phyloP scores from a whole-genome alignment of 768 basidiomycete genomes.

The Leccinum sublutescens region DNA sequence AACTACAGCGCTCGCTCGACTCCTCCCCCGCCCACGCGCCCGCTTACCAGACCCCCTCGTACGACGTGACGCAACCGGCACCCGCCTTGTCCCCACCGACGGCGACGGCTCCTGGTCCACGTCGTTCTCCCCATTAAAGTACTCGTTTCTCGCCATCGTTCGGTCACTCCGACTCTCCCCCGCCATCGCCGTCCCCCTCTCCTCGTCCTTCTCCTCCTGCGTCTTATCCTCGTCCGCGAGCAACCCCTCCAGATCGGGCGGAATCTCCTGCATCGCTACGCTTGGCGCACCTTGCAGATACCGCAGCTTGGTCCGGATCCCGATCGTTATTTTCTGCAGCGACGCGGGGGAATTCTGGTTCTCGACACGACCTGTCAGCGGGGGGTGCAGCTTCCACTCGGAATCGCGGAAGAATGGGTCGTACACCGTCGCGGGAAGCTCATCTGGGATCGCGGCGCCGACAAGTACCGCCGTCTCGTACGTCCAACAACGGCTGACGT shows the following conservation, averaged over 20 bases:
- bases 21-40: conserved; percentile 31
- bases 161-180: conserved; percentile 54
- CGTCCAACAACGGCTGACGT: conserved; percentile 98
- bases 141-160: conserved; percentile 60
- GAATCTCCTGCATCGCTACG: conserved; percentile 94
- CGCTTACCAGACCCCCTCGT: conserved; percentile 27
- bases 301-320: conserved; percentile 81
- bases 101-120: conserved; percentile 49
- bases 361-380: conserved; percentile 86
- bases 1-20: conserved; percentile 30
- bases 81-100: conserved; percentile 22
- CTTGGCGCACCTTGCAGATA: conserved; percentile 96
- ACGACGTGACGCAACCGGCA: conserved; percentile 13
- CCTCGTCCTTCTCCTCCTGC: conserved; percentile 69
- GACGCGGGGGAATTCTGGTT: conserved; percentile 86
- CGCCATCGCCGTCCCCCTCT: conserved; percentile 52
- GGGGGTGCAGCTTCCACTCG: conserved; percentile 91
- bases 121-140: conserved; percentile 71
- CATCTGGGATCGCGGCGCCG: conserved; percentile 78
- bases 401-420: conserved; percentile 92
- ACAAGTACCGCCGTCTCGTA: conserved; percentile 96
- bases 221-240: conserved; percentile 70
- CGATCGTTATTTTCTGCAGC: conserved; percentile 84
- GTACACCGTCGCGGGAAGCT: conserved; percentile 86
- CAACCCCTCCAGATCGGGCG: conserved; percentile 82